Evolutionary conservation across 306 rosid species (phyloP), one percentile per base, ranked within the genome.

Genomic region (Cucurbita ficifolia): DNA sequence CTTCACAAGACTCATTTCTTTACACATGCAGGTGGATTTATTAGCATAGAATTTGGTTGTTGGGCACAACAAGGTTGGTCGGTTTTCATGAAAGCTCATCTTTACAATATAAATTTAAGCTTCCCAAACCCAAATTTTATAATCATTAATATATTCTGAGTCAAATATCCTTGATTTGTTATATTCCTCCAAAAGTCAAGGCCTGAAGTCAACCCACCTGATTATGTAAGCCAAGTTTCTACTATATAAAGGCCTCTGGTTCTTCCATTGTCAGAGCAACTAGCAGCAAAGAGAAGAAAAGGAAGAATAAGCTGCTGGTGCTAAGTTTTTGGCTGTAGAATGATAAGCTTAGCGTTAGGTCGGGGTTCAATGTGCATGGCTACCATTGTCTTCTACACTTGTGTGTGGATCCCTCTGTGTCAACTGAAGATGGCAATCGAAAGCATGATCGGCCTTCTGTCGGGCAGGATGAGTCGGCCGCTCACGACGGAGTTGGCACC

Each of bases 391-490:
- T 85, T 92, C 61, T 86, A 79, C 81, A 85, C 90, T 8, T 89
- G 92, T 75, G 2, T 92, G 60, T 80, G 81, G 87, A 85, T 92
- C 63, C 97, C 97, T 51, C 17, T 85, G 38, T 59, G 22, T 52
- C 83, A 79, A 74, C 79, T 92, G 52, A 89, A 79, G 78, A 73
- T 21, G 11, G 71, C 76, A 76, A 16, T 91, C n/a, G 19, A 38
- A 36, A 54, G 67, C 35, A 3, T 22, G 59, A 76, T 70, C 10
- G 17, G 58, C 21, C 7, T 19, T 35, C 73, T 81, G 1, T 45
- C 24, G 9, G 29, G 50, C 59, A 1, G 42, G 3, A 55, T 49
- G 16, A 67, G 35, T 12, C 68, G 5, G 42, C 73, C 29, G 38
- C n/a, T 60, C 5, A 62, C 48, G 68, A 57, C 55, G 19, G 57